Evolutionary conservation across 2,329 filamentous ascomycete species (phyloP).

Genomic region (Xylaria digitata): DNA sequence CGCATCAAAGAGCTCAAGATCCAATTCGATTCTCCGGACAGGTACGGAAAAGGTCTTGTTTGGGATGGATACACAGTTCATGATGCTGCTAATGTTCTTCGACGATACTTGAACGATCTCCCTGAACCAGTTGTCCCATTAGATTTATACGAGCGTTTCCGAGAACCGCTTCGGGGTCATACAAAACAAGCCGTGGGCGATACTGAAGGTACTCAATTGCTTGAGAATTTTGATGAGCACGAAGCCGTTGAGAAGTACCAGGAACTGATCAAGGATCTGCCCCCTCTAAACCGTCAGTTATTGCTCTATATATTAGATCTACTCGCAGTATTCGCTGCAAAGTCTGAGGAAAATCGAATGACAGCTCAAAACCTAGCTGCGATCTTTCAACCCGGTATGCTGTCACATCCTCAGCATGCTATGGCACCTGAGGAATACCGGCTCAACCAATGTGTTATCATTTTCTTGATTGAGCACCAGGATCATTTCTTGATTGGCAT

Average conservation of each 20-base stretch:
- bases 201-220: conserved; percentile 74
- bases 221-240: conserved; percentile 78
- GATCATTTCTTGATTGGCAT: conserved; percentile 98
- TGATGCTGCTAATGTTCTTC: conserved; percentile 95
- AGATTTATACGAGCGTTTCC: conserved; percentile 91
- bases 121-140: conserved; percentile 97
- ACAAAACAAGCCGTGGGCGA: conserved; percentile 79
- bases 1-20: conserved; percentile 96
- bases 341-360: conserved; percentile 97
- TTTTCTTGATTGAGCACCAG: conserved; percentile 98
- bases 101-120: conserved; percentile 94
- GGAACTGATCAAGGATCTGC: conserved; percentile 89
- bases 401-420: conserved; percentile 92
- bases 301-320: conserved; percentile 96
- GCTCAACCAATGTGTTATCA: conserved; percentile 94
- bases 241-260: conserved; percentile 87
- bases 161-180: conserved; percentile 78
- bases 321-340: conserved; percentile 95
- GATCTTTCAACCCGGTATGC: conserved; percentile 96
- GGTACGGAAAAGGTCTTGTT: conserved; percentile 95
- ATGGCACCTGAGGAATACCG: conserved; percentile 96
- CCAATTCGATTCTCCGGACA: conserved; percentile 91
- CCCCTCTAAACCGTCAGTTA: conserved; percentile 91
- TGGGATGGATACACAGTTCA: conserved; percentile 99
- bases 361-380: conserved; percentile 92